Evolutionary conservation across 331 rosid genomes (phyloP).

Genomic region (Quercus tomentella): DNA sequence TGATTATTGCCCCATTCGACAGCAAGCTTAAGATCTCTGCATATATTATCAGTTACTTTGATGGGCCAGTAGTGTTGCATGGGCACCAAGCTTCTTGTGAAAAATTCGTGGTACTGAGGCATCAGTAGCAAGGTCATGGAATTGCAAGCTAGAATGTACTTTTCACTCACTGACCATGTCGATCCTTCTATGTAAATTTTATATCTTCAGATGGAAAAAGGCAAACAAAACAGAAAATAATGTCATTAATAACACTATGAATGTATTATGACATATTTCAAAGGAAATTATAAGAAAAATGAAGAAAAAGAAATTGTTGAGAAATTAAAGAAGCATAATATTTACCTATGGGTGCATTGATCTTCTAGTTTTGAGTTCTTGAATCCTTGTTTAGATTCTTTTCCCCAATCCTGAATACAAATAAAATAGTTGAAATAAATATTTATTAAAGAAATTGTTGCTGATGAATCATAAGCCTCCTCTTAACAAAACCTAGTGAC

Average conservation of each 20-base stretch:
- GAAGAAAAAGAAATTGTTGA: too few relatives aligned
- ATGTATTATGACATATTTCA: too few relatives aligned
- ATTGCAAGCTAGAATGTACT: slow-evolving; percentile 50
- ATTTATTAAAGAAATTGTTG: too few relatives aligned
- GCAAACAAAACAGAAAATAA: not conserved
- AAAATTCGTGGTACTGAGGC: slow-evolving; percentile 62
- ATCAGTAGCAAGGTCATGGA: slow-evolving; percentile 65
- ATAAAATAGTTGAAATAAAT: not conserved
- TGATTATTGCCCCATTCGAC: slow-evolving; percentile 87
- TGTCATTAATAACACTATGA: too few relatives aligned
- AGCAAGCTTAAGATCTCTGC: slow-evolving; percentile 62
- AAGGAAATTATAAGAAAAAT: too few relatives aligned
- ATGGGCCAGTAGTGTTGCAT: slow-evolving; percentile 64
- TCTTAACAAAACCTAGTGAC: too few relatives aligned
- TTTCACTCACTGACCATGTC: slow-evolving; percentile 53
- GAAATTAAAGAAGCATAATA: too few relatives aligned
- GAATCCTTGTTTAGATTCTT: slow-evolving; percentile 39
- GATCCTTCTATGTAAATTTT: slow-evolving; percentile 77
- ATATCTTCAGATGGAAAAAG: slow-evolving; percentile 34
- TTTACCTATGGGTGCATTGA: slow-evolving; percentile 66
- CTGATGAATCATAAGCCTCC: too few relatives aligned
- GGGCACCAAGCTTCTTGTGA: slow-evolving; percentile 38
- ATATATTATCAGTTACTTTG: slow-evolving; percentile 28
- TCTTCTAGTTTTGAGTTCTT: slow-evolving; percentile 52
- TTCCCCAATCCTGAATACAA: slow-evolving; percentile 51